Conservation (phyloP, 768 basidiomycete genomes). For the Suillus bovinus region DNA sequence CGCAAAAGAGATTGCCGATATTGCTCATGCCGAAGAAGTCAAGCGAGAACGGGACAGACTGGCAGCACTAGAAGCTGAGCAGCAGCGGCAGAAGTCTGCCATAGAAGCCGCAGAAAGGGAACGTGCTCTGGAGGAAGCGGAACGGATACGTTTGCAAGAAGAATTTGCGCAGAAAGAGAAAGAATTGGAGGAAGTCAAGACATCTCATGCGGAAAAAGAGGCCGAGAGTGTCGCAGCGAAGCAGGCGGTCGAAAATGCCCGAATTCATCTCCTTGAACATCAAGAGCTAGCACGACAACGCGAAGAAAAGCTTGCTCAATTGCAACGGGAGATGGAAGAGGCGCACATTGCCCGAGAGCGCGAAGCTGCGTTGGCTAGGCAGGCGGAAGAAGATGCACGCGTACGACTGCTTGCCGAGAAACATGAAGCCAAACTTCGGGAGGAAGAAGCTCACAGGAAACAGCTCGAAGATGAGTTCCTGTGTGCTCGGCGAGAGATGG, state of each 20-base stretch:
- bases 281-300: constrained; percentile 22
- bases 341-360: constrained; percentile 27
- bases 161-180: constrained; percentile 28
- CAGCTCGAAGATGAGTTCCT: constrained; percentile 28
- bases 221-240: constrained; percentile 24
- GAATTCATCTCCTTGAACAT: constrained; percentile 23
- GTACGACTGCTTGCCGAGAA: constrained; percentile 28
- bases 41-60: constrained; percentile 30
- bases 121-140: constrained; percentile 28
- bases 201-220: constrained; percentile 27
- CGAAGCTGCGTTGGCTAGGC: constrained; percentile 18
- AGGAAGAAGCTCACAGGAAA: constrained; percentile 29
- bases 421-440: constrained; percentile 26
- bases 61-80: constrained; percentile 29
- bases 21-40: constrained; percentile 29
- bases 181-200: constrained; percentile 26
- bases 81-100: constrained; percentile 26
- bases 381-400: constrained; percentile 26
- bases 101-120: constrained; percentile 28
- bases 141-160: constrained; percentile 27
- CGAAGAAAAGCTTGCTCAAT: constrained; percentile 30
- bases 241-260: constrained; percentile 29
- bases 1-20: constrained; percentile 22
- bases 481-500: constrained; percentile 22
- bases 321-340: constrained; percentile 26